Percentiles rank a stretch among this genome's conserved stretches.
phyloP scores from a whole-genome alignment of 306 rosid genomes.

The Aeschynomene evenia region DNA sequence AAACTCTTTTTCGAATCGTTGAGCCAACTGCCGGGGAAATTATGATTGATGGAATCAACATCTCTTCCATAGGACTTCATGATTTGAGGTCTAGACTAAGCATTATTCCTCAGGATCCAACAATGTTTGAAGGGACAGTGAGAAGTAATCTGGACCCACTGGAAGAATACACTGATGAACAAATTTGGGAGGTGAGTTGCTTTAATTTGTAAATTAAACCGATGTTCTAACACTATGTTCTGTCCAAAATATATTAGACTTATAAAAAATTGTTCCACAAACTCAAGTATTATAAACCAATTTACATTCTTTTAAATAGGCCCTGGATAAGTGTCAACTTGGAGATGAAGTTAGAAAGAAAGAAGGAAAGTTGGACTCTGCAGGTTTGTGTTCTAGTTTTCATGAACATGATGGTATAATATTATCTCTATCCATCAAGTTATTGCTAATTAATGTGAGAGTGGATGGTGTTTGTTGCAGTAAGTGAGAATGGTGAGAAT shows the following conservation, averaged over 20 bases:
- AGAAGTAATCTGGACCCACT: slow-evolving; percentile 54
- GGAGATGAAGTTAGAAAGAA: slow-evolving; percentile 61
- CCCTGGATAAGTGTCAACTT: slow-evolving; percentile 65
- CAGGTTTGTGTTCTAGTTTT: slow-evolving; percentile 36
- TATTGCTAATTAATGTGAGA: not conserved
- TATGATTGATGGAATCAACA: slow-evolving; percentile 47
- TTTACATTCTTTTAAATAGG: slow-evolving; percentile 36
- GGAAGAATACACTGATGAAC: slow-evolving; percentile 49
- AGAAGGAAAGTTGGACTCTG: slow-evolving; percentile 58
- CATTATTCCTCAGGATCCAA: slow-evolving; percentile 67
- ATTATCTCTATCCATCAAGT: too few relatives aligned
- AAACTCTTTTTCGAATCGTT: slow-evolving; percentile 45
- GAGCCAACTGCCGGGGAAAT: slow-evolving; percentile 46
- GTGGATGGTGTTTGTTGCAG: slow-evolving; percentile 23
- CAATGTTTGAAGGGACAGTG: slow-evolving; percentile 56
- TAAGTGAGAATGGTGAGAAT: slow-evolving; percentile 1
- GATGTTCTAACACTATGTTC: not conserved
- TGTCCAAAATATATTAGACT: not conserved
- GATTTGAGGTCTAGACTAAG: slow-evolving; percentile 58
- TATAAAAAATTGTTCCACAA: not conserved
- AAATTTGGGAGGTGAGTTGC: slow-evolving; percentile 56
- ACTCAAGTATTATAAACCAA: not conserved
- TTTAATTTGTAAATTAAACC: not conserved
- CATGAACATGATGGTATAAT: not conserved
- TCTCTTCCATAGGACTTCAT: slow-evolving; percentile 47